phyloP scores from a whole-genome alignment of 1,139 yeast species.

The Hyphopichia buzzinii region DNA sequence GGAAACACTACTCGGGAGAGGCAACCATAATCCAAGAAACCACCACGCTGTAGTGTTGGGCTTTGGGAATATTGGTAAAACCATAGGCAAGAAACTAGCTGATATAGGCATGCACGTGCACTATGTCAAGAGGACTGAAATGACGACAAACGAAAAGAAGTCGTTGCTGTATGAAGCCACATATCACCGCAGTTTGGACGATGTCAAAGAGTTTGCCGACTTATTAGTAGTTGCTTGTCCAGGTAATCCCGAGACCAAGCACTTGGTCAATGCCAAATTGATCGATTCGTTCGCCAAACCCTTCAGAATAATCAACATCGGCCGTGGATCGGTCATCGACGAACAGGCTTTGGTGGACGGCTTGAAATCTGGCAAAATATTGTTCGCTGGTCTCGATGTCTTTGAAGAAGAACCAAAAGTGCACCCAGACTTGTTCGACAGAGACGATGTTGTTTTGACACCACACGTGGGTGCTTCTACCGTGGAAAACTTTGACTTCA shows the following conservation, averaged over 20 bases:
- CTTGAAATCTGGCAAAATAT: slow-evolving; percentile 62
- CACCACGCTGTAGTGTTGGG: slow-evolving; percentile 71
- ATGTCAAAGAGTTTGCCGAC: slow-evolving; percentile 43
- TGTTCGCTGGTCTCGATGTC: slow-evolving; percentile 80
- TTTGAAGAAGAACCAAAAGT: slow-evolving; percentile 67
- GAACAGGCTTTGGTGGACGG: slow-evolving; percentile 71
- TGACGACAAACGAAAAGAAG: slow-evolving; percentile 35
- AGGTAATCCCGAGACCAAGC: slow-evolving; percentile 54
- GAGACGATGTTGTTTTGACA: slow-evolving; percentile 70
- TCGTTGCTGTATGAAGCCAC: slow-evolving; percentile 44
- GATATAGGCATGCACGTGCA: slow-evolving; percentile 66
- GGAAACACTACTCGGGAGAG: slow-evolving; percentile 35
- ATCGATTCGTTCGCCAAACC: slow-evolving; percentile 50
- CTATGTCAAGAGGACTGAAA: slow-evolving; percentile 56
- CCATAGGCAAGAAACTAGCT: slow-evolving; percentile 55
- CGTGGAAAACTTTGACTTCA: slow-evolving; percentile 42
- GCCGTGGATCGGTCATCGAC: slow-evolving; percentile 71
- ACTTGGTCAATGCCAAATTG: slow-evolving; percentile 51
- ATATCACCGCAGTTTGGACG: slow-evolving; percentile 40
- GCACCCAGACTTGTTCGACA: slow-evolving; percentile 47
- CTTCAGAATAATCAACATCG: slow-evolving; percentile 71
- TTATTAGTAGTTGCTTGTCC: slow-evolving; percentile 70
- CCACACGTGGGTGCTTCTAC: slow-evolving; percentile 83
- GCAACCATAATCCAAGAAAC: slow-evolving; percentile 49
- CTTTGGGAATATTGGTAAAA: slow-evolving; percentile 73